phyloP scores from a whole-genome alignment of 306 rosid genomes.

The Phaseolus lunatus region DNA sequence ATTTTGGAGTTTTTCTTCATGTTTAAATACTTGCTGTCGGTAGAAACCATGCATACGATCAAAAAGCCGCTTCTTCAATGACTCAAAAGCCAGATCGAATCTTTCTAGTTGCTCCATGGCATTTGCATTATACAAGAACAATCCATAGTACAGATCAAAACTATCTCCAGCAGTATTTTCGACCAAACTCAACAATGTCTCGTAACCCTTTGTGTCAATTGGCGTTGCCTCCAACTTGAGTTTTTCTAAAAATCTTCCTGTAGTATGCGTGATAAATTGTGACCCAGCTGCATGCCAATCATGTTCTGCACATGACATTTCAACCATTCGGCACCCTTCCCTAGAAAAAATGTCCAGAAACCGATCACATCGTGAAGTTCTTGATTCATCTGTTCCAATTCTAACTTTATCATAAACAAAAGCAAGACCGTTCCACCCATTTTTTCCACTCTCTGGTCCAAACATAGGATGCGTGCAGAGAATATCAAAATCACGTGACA shows the following conservation, averaged over 20 bases:
- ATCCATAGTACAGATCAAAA: conserved; percentile 88
- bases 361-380: conserved; percentile 65
- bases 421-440: conserved; percentile 78
- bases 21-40: conserved; percentile 63
- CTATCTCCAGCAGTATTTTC: conserved; percentile 89
- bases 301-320: conserved; percentile 92
- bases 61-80: conserved; percentile 79
- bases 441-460: conserved; percentile 93
- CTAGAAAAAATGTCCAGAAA: conserved; percentile 78
- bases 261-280: conserved; percentile 87
- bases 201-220: conserved; percentile 80
- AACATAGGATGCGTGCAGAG: conserved; percentile 98
- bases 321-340: conserved; percentile 94
- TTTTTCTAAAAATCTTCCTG: conserved; percentile 81
- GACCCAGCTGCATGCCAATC: conserved; percentile 90
- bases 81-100: conserved; percentile 70
- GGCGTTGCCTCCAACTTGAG: conserved; percentile 73
- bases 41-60: conserved; percentile 68
- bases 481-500: conserved; percentile 73
- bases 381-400: conserved; percentile 60
- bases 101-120: conserved; percentile 82
- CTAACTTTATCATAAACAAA: conserved; percentile 85
- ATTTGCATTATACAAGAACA: conserved; percentile 85
- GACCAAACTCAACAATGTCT: conserved; percentile 82
- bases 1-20: conserved; percentile 46